Evolutionary conservation across 257 asterid species (phyloP), one percentile per base, ranked within the genome.

Genomic region (Rehmannia glutinosa): DNA sequence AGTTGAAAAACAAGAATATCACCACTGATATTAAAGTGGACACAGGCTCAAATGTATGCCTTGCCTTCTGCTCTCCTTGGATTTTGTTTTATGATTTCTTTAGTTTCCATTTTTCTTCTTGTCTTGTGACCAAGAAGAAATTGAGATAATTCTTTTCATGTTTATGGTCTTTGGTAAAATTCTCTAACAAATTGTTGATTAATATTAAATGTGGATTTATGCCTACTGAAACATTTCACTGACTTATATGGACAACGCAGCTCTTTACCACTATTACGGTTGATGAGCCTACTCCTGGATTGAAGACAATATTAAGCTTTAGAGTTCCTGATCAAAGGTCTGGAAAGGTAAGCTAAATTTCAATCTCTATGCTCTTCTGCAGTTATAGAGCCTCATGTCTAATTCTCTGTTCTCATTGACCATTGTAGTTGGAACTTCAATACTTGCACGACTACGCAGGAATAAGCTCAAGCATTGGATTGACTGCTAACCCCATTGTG

Each of bases 1-100:
- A 80, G 71, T 63, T 83, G 84, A 85, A 83, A 78, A 75, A 77
- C 82, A 83, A 83, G 75, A 85, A 85, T 66, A 15, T 82, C 74
- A 83, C 89, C 39, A 83, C 89, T 39, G 92, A 83, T 60, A 62
- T 85, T 42, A 85, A 78, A 83, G 92, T 85, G 42, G 92, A 85
- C 76, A 83, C 89, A 3, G 43, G 62, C 76, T 80, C 92, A 61
- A 85, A 85, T 19, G 91, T 85, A 73, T 10, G 74, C 49, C 28
- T 43, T 12, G 0, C 17, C 53, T 5, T 25, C 39, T 50, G 13
- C 23, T 58, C 55, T 24, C 46, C 43, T 13, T 30, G 12, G 15
- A 19, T 54, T 33, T 7, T 30, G 1, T 27, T 16, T 49, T 57
- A 13, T 41, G 49, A 64, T 33, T 43, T 32, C n/a, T 38, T 43